A percentile compares a stretch with the other conserved stretches of the same genome.
These are phyloP conservation scores for Phytopythium kandeliae DNA, from an alignment of 352 stramenopile genomes.

Conservation along the genomic window DNA sequence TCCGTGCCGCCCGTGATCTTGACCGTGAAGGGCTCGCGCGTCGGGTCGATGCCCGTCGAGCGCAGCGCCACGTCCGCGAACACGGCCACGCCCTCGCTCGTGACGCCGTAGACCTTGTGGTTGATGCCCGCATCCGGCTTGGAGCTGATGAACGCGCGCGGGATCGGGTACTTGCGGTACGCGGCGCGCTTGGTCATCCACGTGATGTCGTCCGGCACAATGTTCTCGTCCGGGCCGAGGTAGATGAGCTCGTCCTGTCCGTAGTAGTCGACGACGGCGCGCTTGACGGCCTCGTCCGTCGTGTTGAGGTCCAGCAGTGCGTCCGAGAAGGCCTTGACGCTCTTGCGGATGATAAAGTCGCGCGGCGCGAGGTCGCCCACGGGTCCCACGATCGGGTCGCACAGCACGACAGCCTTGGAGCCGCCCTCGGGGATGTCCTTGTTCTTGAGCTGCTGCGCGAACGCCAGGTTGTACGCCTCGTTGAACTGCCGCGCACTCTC, in stretches of 20 bases:
- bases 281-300: conserved; percentile 60
- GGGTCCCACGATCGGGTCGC: conserved; percentile 68
- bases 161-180: conserved; percentile 73
- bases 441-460: conserved; percentile 86
- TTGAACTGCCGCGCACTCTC: conserved; percentile 83
- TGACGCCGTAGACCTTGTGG: conserved; percentile 86
- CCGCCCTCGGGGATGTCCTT: conserved; percentile 84
- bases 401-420: conserved; percentile 80
- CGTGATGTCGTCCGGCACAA: conserved; percentile 66
- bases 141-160: conserved; percentile 81
- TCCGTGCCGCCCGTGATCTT: conserved; percentile 95
- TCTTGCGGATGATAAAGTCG: conserved; percentile 93
- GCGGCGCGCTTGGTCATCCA: conserved; percentile 85
- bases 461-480: conserved; percentile 82
- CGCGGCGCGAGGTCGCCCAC: conserved; percentile 70
- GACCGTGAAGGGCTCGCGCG: conserved; percentile 65
- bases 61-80: conserved; percentile 73
- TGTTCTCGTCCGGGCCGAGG: conserved; percentile 79
- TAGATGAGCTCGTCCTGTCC: conserved; percentile 83
- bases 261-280: conserved; percentile 76
- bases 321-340: conserved; percentile 95
- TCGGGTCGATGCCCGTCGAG: conserved; percentile 75
- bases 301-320: conserved; percentile 78
- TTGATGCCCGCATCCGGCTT: conserved; percentile 83
- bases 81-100: conserved; percentile 75